Evolutionary conservation across 768 basidiomycete species (phyloP), one percentile per base, ranked within the genome.

Genomic region (Boletus pseudo-olivaceus): DNA sequence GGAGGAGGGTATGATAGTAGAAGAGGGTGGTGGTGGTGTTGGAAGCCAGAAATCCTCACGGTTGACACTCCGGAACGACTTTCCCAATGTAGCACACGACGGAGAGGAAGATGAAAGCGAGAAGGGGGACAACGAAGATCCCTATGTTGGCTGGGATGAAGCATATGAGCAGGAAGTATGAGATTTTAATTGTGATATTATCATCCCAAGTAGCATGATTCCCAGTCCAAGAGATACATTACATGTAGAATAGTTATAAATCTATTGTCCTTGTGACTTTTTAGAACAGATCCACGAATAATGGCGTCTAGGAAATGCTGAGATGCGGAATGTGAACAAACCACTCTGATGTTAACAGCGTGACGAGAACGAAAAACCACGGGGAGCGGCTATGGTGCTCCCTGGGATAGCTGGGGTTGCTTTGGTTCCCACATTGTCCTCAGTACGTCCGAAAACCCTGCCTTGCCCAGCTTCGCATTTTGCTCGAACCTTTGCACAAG

Each of bases 401-500:
- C 64, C 15, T 60, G 67, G n/a, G 69, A 67, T 27, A 67, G 50
- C 58, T 73, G 75, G 39, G 73, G 67, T 62, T 88, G 82, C 58
- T 86, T 80, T 65, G 85, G 77, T 62, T 92, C 88, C 84, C 86
- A 85, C 67, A 95, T 69, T 57, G 80, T 80, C 62, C 87, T 77
- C 59, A 97, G 72, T 30, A 98, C 93, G 65, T 93, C 90, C 41
- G 92, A 90, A 71, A 98, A 95, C 23, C 88, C 95, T 49, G 86
- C 73, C 70, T 93, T 91, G 49, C 95, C 95, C 33, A 88, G 74
- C 46, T 88, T 88, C 3, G 95, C 95, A 66, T 98, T 98, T 68
- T 92, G 87, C 70, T 90, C 87, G 62, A 98, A 97, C 54, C 93
- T 81, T 72, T 94, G 85, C 26, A 87, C 84, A 49, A 93, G 82